Evolutionary conservation across 208 protist genomes (phyloP).

Genomic region (Wallacemonas rigidus): DNA sequence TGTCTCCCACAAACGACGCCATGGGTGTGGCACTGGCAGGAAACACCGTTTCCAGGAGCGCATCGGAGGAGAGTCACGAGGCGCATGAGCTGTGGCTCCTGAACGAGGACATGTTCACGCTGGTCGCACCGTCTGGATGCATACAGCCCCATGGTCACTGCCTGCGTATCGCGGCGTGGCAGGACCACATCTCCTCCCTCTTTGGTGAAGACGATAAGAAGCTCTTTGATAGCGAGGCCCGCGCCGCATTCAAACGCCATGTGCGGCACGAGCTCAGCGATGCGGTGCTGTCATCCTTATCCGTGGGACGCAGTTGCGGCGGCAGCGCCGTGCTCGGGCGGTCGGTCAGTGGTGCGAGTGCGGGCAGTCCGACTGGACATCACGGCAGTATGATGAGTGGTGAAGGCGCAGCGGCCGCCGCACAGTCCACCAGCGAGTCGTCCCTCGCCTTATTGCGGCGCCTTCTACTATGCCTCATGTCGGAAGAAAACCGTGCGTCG

Average conservation of each 20-base stretch:
- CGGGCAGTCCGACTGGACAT: no score
- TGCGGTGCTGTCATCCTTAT: slow-evolving; percentile 20
- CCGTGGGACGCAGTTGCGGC: slow-evolving; percentile 18
- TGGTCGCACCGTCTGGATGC: slow-evolving; percentile 23
- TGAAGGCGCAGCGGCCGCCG: slow-evolving; percentile 5
- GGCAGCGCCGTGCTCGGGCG: slow-evolving; percentile 6
- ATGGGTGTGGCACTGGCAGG: neutral
- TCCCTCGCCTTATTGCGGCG: slow-evolving; percentile 35
- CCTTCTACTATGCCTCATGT: slow-evolving; percentile 50
- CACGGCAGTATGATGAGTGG: neutral
- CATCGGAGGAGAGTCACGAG: slow-evolving; percentile 9
- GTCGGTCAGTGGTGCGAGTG: neutral
- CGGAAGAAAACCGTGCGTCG: slow-evolving; percentile 50
- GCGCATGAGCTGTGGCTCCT: slow-evolving; percentile 17
- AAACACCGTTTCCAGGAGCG: no score
- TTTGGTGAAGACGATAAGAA: slow-evolving; percentile 40
- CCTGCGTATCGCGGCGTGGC: slow-evolving; percentile 52
- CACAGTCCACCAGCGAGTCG: slow-evolving; percentile 25
- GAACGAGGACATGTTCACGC: slow-evolving; percentile 1
- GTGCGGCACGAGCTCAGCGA: slow-evolving; percentile 40
- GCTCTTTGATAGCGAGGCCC: slow-evolving; percentile 33
- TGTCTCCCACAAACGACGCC: neutral
- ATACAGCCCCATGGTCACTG: slow-evolving; percentile 44
- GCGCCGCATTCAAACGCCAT: slow-evolving; percentile 36
- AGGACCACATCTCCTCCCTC: slow-evolving; percentile 39